Base-by-base conservation (phyloP, 352 stramenopile species). In the Pythium periplocum region DNA sequence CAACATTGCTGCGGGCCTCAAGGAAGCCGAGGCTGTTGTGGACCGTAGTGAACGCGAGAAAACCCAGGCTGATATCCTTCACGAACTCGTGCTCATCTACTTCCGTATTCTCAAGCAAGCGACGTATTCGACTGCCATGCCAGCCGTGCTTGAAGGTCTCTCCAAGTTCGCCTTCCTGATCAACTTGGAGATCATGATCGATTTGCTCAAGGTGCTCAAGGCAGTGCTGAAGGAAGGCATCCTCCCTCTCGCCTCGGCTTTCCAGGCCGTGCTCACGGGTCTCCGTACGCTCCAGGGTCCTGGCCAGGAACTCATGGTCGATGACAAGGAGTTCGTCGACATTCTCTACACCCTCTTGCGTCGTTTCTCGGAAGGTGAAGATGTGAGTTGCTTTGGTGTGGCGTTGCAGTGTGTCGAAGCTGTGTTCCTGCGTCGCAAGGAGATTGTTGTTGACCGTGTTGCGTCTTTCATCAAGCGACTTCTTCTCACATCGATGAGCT, bases 131-230 rank as follows among this genome's bases (percentile, higher is more conserved):
- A 73, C 83, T n/a, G 73, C 97, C 12, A 59, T 98, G 51, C 93
- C 93, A 1, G 85, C 87, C 1, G 92, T 97, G 49, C 78, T 98
- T 17, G 81, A 91, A 56, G 96, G 96, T 2, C 76, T 98, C 42
- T 82, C 89, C 41, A 98, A 98, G 61, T 98, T 96, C 77, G 93
- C 92, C 11, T 97, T 98, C 77, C 57, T 99, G 7, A 98, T 99
- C 56, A 98, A 99, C 64, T 75, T 99, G n/a, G 95, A 99, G 69
- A 98, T 97, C 38, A 96, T 99, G 71, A 88, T 97, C 32, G 93
- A 99, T 65, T 63, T 99, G 45, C 75, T 99, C 53, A 96, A 93
- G 56, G 88, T 98, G 40, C 78, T 99, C 32, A 98, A 98, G 67
- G 71, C 88, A 31, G 73, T 98, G 54, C 73, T 98, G 32, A 79